phyloP scores from a whole-genome alignment of 2,329 filamentous ascomycete species.

The Teratosphaeria destructans region DNA sequence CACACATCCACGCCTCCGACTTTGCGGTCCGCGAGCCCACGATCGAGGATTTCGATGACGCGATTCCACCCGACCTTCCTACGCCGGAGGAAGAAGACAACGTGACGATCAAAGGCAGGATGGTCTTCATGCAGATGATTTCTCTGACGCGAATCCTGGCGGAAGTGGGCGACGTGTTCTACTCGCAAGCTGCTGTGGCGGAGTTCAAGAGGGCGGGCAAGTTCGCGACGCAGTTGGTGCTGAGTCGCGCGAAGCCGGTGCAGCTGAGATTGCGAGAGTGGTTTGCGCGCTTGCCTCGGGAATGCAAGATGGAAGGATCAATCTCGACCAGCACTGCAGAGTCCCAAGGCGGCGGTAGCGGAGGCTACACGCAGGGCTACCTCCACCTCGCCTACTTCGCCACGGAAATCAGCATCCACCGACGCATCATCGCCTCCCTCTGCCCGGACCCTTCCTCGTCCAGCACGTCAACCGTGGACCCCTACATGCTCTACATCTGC shows the following conservation, averaged over 20 bases:
- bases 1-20: constrained; percentile 58
- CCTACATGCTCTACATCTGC: constrained; percentile 83
- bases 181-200: constrained; percentile 66
- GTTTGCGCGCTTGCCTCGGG: constrained; percentile 59
- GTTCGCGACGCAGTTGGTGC: constrained; percentile 61
- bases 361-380: constrained; percentile 40
- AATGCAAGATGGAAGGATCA: constrained; percentile 51
- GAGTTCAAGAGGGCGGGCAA: constrained; percentile 55
- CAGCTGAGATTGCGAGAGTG: constrained; percentile 75
- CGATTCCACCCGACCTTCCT: constrained; percentile 34
- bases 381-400: constrained; percentile 89
- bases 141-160: constrained; percentile 63
- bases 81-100: constrained; percentile 1
- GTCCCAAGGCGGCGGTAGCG: constrained; percentile 5
- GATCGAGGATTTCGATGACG: constrained; percentile 61
- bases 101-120: constrained; percentile 48
- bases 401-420: constrained; percentile 84
- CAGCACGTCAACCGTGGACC: constrained; percentile 41
- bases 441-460: constrained; percentile 32
- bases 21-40: constrained; percentile 66
- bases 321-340: constrained; percentile 8
- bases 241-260: constrained; percentile 69
- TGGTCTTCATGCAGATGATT: constrained; percentile 66
- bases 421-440: constrained; percentile 79
- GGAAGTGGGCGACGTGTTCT: constrained; percentile 74